Evolutionary conservation across 2,329 filamentous ascomycete genomes (phyloP).

Genomic region (Coniella lustricola): DNA sequence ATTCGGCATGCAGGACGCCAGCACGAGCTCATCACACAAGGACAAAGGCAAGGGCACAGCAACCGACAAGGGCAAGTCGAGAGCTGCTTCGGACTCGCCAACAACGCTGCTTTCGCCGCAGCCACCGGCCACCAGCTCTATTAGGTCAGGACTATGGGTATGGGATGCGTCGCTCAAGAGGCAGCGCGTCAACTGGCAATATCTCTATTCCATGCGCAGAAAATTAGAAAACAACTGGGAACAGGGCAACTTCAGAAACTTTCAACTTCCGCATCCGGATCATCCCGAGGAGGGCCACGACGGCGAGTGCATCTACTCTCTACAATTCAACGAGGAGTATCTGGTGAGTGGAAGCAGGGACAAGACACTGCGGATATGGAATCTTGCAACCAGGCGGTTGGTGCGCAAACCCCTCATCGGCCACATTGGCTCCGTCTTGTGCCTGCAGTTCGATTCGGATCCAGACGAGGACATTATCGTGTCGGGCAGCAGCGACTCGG

Average conservation of each 20-base stretch:
- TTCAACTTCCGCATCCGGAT: constrained; percentile 81
- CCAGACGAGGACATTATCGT: constrained; percentile 88
- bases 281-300: constrained; percentile 74
- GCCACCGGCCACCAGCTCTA: background rate
- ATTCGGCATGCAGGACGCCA: constrained; percentile 29
- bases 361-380: constrained; percentile 81
- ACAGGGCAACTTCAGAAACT: constrained; percentile 71
- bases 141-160: constrained; percentile 40
- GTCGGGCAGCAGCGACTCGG: constrained; percentile 87
- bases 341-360: constrained; percentile 93
- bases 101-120: constrained; percentile 1
- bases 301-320: constrained; percentile 84
- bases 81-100: constrained; percentile 14
- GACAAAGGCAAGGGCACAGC: constrained; percentile 24
- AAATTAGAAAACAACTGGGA: constrained; percentile 89
- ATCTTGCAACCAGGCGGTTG: constrained; percentile 75
- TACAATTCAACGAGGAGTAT: constrained; percentile 80
- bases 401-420: constrained; percentile 64
- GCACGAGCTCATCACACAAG: constrained; percentile 22
- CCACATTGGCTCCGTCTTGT: constrained; percentile 82
- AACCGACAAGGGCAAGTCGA: constrained; percentile 29
- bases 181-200: constrained; percentile 80
- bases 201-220: constrained; percentile 82
- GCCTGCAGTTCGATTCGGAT: constrained; percentile 87
- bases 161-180: constrained; percentile 41